Evolutionary conservation across 345 rosid genomes (phyloP).

Genomic region (Aquilaria sinensis): DNA sequence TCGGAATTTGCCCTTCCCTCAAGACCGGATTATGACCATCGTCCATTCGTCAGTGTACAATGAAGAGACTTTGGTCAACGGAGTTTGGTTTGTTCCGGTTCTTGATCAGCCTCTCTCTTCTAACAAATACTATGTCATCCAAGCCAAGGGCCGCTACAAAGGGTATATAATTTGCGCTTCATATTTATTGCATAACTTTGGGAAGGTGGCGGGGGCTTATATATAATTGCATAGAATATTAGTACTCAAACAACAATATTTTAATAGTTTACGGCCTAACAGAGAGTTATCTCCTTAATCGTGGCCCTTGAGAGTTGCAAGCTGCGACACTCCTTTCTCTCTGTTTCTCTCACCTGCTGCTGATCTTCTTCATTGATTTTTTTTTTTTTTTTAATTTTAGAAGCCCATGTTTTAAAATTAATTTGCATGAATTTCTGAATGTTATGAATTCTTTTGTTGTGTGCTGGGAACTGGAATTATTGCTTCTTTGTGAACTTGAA

Average conservation of each 20-base stretch:
- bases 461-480: not conserved
- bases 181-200: not conserved
- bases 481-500: conserved; percentile 15
- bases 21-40: conserved; percentile 48
- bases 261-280: no score
- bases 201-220: no score
- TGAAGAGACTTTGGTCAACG: conserved; percentile 32
- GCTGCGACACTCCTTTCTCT: no score
- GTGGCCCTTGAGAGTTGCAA: no score
- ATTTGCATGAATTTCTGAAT: not conserved
- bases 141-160: conserved; percentile 51
- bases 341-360: no score
- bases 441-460: not conserved
- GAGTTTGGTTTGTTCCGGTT: conserved; percentile 62
- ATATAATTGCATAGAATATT: not conserved
- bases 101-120: conserved; percentile 62
- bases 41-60: conserved; percentile 34
- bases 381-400: no score
- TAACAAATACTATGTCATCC: conserved; percentile 50
- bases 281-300: no score
- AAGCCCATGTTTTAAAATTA: no score
- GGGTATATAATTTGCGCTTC: conserved; percentile 28
- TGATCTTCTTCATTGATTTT: no score
- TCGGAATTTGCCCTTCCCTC: conserved; percentile 57
- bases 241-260: not conserved